Base-by-base conservation (phyloP, 2,329 filamentous ascomycete species). In the Claviceps sp. region DNA sequence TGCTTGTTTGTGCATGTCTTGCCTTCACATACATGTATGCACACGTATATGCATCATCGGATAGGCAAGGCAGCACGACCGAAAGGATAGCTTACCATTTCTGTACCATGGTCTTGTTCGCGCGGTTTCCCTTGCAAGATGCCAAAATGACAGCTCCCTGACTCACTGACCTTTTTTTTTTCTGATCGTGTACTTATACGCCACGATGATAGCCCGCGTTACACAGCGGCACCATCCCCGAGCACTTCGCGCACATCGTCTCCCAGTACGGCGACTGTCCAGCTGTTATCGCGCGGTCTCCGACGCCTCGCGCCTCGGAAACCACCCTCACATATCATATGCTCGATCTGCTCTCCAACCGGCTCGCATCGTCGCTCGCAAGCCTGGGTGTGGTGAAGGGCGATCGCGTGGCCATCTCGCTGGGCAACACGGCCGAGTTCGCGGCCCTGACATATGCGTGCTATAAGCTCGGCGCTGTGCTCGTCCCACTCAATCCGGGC, bases 391-490 rank as follows among this genome's bases (percentile, higher is more conserved):
- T 96, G 1, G 74, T 70, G 55, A 94, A 90, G 62, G 89, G 88
- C 5, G 85, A 94, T 63, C 78, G 88, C 37, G 86, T 97, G 11
- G 90, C 87, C 14, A 81, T 96, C 26, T 91, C 84, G 55, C 71
- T 96, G 50, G 91, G 91, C 16, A 97, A 95, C 67, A 84, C 82
- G 43, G 72, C 84, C 59, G 89, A 95, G 66, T 91, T 88, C 64
- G 88, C 87, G 3, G 83, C 84, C 48, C 76, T 93, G 20, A 91
- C 85, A 5, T 97, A 97, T 68, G 90, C 90, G 1, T 67, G 93
- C 51, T 95, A 91, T 73, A 97, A 97, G 68, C 77, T 97, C 9
- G 93, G 93, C n/a, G 91, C 88, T 24, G 80, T 97, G 49, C 73
- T 97, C 56, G 90, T 95, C n/a, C 93, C 91, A 0, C 70, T 97